phyloP scores from a whole-genome alignment of 169 alveolate genomes.

The Prorocentrum cordatum region DNA sequence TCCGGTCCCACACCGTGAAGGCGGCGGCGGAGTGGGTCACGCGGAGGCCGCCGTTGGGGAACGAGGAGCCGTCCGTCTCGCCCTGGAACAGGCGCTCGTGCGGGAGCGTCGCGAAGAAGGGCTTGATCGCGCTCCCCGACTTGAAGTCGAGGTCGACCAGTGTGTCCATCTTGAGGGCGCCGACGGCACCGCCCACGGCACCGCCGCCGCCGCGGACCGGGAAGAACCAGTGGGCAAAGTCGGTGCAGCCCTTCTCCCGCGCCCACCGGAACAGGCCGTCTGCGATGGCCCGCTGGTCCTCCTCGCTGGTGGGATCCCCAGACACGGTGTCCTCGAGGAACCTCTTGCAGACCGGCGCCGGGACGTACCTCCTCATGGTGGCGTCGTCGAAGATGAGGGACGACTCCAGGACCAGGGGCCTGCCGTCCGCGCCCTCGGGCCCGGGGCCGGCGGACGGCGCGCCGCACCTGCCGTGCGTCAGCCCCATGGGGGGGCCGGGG shows the following conservation, averaged over 20 bases:
- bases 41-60: slow-evolving; percentile 66
- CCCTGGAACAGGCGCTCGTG: slow-evolving; percentile 30
- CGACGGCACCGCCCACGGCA: slow-evolving; percentile 50
- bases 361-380: too few relatives aligned
- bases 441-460: too few relatives aligned
- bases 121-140: slow-evolving; percentile 41
- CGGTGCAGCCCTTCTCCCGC: slow-evolving; percentile 28
- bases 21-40: slow-evolving; percentile 62
- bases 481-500: too few relatives aligned
- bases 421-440: too few relatives aligned
- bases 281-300: slow-evolving; percentile 5
- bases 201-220: slow-evolving; percentile 65
- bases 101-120: slow-evolving; percentile 43
- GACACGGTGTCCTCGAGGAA: neutral
- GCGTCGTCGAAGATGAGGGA: too few relatives aligned
- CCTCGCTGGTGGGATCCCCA: neutral
- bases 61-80: slow-evolving; percentile 61
- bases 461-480: too few relatives aligned
- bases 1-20: slow-evolving; percentile 43
- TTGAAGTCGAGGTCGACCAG: too few relatives aligned
- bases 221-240: slow-evolving; percentile 60
- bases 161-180: slow-evolving; percentile 61
- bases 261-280: slow-evolving; percentile 19
- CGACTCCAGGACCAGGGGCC: too few relatives aligned
- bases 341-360: too few relatives aligned